Base-by-base conservation (phyloP, 2,329 filamentous ascomycete genomes). In the Ophiocordyceps australis region DNA sequence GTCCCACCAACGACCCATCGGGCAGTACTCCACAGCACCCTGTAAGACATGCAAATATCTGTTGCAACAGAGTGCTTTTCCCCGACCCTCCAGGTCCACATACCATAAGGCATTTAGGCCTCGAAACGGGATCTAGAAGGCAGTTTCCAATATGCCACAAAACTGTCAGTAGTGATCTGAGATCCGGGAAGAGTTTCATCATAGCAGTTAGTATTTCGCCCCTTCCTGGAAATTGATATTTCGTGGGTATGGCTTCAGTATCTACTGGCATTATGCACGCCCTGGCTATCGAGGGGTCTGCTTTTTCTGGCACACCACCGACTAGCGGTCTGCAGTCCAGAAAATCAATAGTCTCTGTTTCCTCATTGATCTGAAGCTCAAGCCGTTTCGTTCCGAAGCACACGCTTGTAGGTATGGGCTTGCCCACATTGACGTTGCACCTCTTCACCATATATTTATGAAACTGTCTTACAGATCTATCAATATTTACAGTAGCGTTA, bases 401-500 rank as follows among this genome's bases (percentile, higher is more conserved):
- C 14, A 22, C 20, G 14, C 20, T 22, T 22, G 20, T 22, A 22
- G 20, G 20, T 22, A 22, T 22, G 7, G 20, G 20, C 20, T 22
- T 22, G n/a, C 20, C 20, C 11, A 22, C 20, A 22, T 22, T 22
- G 11, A 22, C 11, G 14, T 22, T 22, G 14, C 20, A 22, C 14
- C 20, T 22, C 20, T 22, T 22, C 7, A 22, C 20, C 14, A 22
- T 22, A 12, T 22, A 22, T 12, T 22, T 22, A 22, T 22, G 20
- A 22, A 22, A 22, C n/a, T 22, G 20, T 22, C 20, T 22, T 11
- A 22, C 20, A 7, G 20, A 22, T 12, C 14, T 22, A 12, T 22
- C 20, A 22, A 22, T 22, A 22, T 22, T 22, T 12, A 22, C 20
- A 22, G 20, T 22, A 22, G 20, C 20, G 14, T 22, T 22, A n/a